Conservation (phyloP, 2,329 filamentous ascomycete species). For the Aurifilum marmelostoma region DNA sequence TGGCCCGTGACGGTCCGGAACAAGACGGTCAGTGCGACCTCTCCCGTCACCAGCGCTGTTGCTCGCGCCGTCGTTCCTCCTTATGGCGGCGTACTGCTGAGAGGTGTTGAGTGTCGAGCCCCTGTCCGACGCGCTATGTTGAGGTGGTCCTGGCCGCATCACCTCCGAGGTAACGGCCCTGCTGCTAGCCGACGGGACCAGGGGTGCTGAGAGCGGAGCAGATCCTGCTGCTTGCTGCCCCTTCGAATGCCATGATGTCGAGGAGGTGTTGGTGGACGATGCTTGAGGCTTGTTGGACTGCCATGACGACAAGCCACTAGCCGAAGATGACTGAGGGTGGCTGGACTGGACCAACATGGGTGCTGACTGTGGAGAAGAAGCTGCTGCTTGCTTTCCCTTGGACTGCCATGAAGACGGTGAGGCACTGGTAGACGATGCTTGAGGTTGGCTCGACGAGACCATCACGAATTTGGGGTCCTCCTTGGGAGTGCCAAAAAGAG, state of each 20-base stretch:
- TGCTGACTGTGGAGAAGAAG: not conserved
- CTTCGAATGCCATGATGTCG: not conserved
- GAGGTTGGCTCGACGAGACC: not conserved
- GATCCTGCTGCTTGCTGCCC: not conserved
- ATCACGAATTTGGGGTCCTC: conserved; percentile 7
- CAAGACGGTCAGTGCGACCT: not conserved
- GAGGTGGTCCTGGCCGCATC: not conserved
- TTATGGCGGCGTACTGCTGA: not conserved
- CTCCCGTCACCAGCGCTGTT: not conserved
- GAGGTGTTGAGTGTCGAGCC: not conserved
- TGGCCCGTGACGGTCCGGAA: not conserved
- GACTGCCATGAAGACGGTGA: not conserved
- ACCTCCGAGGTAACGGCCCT: not conserved
- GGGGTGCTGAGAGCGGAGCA: not conserved
- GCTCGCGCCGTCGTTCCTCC: not conserved
- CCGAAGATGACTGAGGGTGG: not conserved
- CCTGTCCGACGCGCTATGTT: not conserved
- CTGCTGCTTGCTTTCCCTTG: conserved; percentile 5
- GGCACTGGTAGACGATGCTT: not conserved
- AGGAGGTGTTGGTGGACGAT: not conserved
- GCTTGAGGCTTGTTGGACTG: conserved; percentile 1
- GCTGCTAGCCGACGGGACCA: not conserved
- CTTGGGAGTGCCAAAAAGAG: conserved; percentile 4
- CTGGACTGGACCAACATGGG: not conserved
- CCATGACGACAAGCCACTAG: not conserved